A percentile compares a stretch with the other conserved stretches of the same genome.
Evolutionary conservation across 208 protist genomes (phyloP).

Genomic region (Angomonas ambiguus): DNA sequence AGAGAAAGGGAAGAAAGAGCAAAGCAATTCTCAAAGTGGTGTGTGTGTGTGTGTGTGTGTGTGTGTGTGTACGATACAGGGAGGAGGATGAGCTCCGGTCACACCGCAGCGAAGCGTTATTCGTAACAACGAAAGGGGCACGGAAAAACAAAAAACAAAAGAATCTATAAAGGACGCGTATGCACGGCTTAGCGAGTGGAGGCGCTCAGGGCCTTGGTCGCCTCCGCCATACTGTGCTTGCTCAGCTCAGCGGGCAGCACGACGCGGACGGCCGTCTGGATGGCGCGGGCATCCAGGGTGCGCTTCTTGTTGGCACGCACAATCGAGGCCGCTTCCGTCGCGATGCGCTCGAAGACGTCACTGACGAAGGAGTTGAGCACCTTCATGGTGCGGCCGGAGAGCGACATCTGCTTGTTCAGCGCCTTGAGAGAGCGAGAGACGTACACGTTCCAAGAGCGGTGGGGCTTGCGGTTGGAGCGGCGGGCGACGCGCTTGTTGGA

Average conservation of each 20-base stretch:
- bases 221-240: conserved; percentile 84
- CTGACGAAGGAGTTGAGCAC: conserved; percentile 97
- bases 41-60: too few relatives aligned
- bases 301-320: conserved; percentile 91
- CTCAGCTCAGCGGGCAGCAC: conserved; percentile 95
- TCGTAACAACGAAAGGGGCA: too few relatives aligned
- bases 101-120: too few relatives aligned
- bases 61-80: too few relatives aligned
- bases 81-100: too few relatives aligned
- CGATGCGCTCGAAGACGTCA: conserved; percentile 96
- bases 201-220: conserved; percentile 48
- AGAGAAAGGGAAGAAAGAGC: too few relatives aligned
- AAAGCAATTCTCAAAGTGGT: too few relatives aligned
- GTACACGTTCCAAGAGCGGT: conserved; percentile 67
- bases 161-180: too few relatives aligned
- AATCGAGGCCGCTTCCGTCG: conserved; percentile 83
- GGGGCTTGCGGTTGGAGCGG: conserved; percentile 43
- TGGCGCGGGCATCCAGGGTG: conserved; percentile 91
- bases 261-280: conserved; percentile 94
- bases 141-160: too few relatives aligned
- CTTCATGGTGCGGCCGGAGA: conserved; percentile 92
- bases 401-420: conserved; percentile 92
- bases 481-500: too few relatives aligned
- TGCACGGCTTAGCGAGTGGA: background rate
- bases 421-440: conserved; percentile 89